Base-by-base conservation (phyloP, 2,329 filamentous ascomycete species). In the Tothia fuscella region DNA sequence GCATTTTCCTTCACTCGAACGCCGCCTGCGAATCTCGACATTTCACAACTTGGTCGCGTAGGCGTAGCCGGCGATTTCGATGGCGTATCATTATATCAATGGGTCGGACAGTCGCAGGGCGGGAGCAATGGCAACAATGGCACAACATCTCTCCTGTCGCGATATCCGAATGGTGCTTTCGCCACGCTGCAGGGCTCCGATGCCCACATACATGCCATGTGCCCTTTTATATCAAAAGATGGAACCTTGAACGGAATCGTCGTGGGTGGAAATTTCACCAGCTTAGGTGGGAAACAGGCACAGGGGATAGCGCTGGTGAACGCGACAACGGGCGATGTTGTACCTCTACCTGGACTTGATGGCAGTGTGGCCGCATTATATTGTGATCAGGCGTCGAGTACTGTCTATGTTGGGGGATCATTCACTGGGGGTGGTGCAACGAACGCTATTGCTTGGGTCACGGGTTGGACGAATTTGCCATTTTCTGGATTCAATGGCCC, bases 401-500 rank as follows among this genome's bases (percentile, higher is more conserved):
- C 75, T n/a, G 84, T 96, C 14, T 98, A 93, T 55, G 78, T 96
- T 33, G 93, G 91, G 45, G 91, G 91, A 21, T 80, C 77, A 47
- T 95, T 98, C 57, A 78, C 74, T 43, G 79, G 78, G 31, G 72
- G 67, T 28, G 85, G 91, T 55, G 91, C 87, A 5, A 85, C 81
- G 20, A 96, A 98, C 58, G 93, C 89, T 5, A 80, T 95, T 51
- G 75, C 82, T 10, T 96, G 86, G 86, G 72, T 67, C 7, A 65
- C 76, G 22, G 49, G 52, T 32, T 95, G 84, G 80, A 74, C 73
- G 16, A 82, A 85, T 53, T 65, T 98, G 43, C 82, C 89, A 2
- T 98, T 98, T 65, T 78, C 79, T 30, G 93, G 93, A 17, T 93
- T 98, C 64, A 96, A 96, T 61, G 88, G 88, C 20, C 85, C 85